A percentile compares a stretch with the other conserved stretches of the same genome.
Evolutionary conservation across 202 grass and related monocot genomes (phyloP).

Genomic region (Dendrocalamus latiflorus): DNA sequence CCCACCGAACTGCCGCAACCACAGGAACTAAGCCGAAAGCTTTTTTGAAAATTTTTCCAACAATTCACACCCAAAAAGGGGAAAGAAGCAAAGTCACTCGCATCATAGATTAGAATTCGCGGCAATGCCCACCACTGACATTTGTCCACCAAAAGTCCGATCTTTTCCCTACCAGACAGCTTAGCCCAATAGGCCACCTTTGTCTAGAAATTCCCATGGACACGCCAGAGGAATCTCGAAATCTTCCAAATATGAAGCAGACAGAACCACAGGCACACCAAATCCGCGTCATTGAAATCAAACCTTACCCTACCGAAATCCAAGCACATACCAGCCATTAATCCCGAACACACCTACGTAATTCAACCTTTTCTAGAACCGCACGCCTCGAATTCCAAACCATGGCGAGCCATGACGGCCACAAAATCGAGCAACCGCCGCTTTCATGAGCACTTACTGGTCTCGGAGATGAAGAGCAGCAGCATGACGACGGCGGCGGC

Average conservation of each 20-base stretch:
- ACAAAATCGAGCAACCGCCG: no score
- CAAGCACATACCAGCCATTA: background rate
- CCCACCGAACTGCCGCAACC: background rate
- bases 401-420: background rate
- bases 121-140: background rate
- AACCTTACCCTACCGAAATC: background rate
- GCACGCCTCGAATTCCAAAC: background rate
- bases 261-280: background rate
- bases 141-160: background rate
- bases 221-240: background rate
- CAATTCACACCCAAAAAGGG: background rate
- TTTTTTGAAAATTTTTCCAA: background rate
- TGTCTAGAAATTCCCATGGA: background rate
- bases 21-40: background rate
- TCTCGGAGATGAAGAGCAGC: slow-evolving; percentile 84
- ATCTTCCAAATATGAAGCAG: background rate
- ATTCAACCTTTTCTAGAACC: background rate
- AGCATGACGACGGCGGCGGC: slow-evolving; percentile 65
- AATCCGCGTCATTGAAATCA: background rate
- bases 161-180: background rate
- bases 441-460: slow-evolving; percentile 54
- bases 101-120: background rate
- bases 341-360: background rate
- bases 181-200: background rate
- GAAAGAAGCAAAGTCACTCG: background rate